phyloP scores from a whole-genome alignment of 2,329 filamentous ascomycete genomes.

The Ophioceras dolichostomum region DNA sequence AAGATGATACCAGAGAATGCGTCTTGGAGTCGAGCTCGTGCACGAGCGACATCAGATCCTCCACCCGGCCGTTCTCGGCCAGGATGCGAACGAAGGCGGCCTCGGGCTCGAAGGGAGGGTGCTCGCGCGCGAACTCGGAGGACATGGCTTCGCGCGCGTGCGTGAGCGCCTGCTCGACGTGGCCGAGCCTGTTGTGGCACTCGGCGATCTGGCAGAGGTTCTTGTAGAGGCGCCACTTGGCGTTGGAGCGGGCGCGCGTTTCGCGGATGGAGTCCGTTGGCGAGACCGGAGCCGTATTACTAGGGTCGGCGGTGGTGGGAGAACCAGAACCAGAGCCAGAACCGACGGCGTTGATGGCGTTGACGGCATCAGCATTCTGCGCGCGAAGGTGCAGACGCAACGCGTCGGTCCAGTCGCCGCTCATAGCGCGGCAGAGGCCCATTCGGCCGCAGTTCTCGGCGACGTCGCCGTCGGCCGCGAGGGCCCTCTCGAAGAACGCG shows the following conservation, averaged over 20 bases:
- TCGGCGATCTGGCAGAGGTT: slow-evolving; percentile 1
- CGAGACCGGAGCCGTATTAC: too few relatives aligned
- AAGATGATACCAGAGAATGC: too few relatives aligned
- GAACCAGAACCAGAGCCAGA: too few relatives aligned
- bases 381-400: background rate
- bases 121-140: background rate
- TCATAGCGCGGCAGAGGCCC: slow-evolving; percentile 12
- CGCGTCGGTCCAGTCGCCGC: background rate
- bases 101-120: slow-evolving; percentile 1
- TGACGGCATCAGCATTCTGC: background rate
- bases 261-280: background rate
- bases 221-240: slow-evolving; percentile 2
- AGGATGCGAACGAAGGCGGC: slow-evolving; percentile 1
- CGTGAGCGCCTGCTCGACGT: background rate
- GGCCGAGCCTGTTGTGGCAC: slow-evolving; percentile 1
- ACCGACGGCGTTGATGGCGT: background rate
- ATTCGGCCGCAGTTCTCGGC: slow-evolving; percentile 51
- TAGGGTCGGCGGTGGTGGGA: too few relatives aligned
- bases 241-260: background rate
- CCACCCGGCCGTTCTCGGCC: background rate
- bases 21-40: background rate
- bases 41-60: background rate
- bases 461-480: slow-evolving; percentile 34
- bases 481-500: slow-evolving; percentile 1
- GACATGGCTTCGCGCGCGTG: background rate